Conservation (phyloP, 2,329 filamentous ascomycete species). For the Aureobasidium mangrovei region DNA sequence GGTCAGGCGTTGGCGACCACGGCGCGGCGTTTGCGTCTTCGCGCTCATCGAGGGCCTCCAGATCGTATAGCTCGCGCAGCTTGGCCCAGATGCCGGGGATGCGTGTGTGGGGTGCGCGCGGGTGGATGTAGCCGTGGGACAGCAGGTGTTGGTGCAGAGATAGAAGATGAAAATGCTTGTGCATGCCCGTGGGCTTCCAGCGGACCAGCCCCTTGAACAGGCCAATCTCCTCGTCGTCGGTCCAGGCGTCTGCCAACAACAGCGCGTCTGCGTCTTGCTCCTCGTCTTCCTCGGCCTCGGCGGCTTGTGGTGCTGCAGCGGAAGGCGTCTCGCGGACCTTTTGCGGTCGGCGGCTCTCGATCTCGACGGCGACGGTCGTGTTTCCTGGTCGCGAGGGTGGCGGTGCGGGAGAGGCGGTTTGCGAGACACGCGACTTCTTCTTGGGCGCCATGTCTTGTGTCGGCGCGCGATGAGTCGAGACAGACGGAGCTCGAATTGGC, state of each 20-base stretch:
- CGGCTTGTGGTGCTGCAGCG: background rate
- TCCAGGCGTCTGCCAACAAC: conserved; percentile 68
- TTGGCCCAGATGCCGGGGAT: conserved; percentile 92
- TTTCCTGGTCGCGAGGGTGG: conserved; percentile 26
- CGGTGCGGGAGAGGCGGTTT: conserved; percentile 43
- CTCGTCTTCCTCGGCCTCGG: background rate
- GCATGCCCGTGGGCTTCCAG: conserved; percentile 95
- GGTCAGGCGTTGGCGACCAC: conserved; percentile 39
- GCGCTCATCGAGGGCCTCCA: conserved; percentile 76
- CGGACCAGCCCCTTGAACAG: conserved; percentile 86
- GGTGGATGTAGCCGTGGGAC: conserved; percentile 27
- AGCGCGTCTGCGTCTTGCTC: conserved; percentile 12
- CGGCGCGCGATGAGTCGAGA: too few species aligned
- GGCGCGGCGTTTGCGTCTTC: conserved; percentile 50
- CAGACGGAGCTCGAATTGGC: too few species aligned
- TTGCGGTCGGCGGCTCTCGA: conserved; percentile 5
- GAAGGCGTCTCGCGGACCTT: background rate
- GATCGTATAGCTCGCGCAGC: conserved; percentile 71
- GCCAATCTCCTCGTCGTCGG: conserved; percentile 87
- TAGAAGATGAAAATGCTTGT: conserved; percentile 89
- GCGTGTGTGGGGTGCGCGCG: conserved; percentile 57
- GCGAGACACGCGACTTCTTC: conserved; percentile 53
- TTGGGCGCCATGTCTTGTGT: conserved; percentile 53
- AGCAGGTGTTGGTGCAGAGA: conserved; percentile 47
- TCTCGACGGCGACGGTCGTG: conserved; percentile 22